Percentiles rank a stretch among this genome's conserved stretches.
phyloP scores from a whole-genome alignment of 2,329 filamentous ascomycete species.

The Amylocarpus encephaloides region DNA sequence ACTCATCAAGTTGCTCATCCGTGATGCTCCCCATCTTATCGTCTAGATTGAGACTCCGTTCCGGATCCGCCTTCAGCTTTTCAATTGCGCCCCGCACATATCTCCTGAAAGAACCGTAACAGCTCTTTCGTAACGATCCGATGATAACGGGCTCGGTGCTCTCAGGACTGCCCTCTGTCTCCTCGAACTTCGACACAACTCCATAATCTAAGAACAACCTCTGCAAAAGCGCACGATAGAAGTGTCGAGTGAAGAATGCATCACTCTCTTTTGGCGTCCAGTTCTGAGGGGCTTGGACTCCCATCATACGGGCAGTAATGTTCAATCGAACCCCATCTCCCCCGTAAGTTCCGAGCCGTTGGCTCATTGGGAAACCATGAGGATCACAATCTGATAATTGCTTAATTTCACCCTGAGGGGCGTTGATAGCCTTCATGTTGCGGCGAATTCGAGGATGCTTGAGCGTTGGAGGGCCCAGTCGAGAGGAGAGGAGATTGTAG shows the following conservation, averaged over 20 bases:
- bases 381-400: conserved; percentile 73
- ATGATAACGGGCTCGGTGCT: conserved; percentile 79
- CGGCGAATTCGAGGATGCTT: conserved; percentile 75
- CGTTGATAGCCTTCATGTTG: conserved; percentile 59
- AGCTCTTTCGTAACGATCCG: conserved; percentile 73
- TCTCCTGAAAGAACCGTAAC: conserved; percentile 65
- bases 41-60: conserved; percentile 53
- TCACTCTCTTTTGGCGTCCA: conserved; percentile 80
- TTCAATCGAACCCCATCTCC: conserved; percentile 71
- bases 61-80: conserved; percentile 61
- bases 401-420: conserved; percentile 50
- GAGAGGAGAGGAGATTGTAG: conserved; percentile 93
- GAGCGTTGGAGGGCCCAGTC: conserved; percentile 77
- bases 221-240: conserved; percentile 85
- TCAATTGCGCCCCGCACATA: conserved; percentile 77
- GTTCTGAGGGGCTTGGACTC: conserved; percentile 88
- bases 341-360: conserved; percentile 54
- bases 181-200: conserved; percentile 54
- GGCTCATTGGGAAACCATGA: conserved; percentile 90
- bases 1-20: conserved; percentile 67
- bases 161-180: conserved; percentile 23
- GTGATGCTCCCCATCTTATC: conserved; percentile 62
- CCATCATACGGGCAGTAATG: conserved; percentile 97
- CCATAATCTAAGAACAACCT: conserved; percentile 84
- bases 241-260: conserved; percentile 85